Conservation (phyloP, 371 early-diverging fungal genomes). For the Apophysomyces variabilis region DNA sequence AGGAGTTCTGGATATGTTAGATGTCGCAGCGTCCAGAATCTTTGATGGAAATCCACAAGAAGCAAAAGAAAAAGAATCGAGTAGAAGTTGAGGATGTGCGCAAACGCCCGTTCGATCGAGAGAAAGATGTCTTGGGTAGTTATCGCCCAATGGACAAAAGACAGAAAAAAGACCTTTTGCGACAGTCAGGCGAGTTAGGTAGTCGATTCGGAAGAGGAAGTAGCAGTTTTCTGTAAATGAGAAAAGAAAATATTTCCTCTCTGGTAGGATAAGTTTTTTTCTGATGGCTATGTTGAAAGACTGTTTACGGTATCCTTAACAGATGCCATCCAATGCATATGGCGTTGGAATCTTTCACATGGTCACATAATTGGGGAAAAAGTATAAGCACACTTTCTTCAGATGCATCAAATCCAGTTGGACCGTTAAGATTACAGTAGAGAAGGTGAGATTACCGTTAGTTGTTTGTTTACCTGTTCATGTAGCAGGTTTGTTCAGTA, state of each 20-base stretch:
- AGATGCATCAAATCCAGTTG: no score
- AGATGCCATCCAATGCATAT: no score
- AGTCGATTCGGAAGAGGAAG: constrained; percentile 55
- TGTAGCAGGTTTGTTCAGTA: no score
- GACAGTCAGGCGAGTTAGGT: constrained; percentile 46
- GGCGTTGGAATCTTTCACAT: no score
- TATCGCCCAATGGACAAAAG: constrained; percentile 47
- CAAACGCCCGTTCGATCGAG: constrained; percentile 59
- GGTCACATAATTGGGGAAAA: no score
- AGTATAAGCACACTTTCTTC: no score
- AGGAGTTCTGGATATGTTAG: constrained; percentile 17
- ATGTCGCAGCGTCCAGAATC: constrained; percentile 46
- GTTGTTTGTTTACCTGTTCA: no score
- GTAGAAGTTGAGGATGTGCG: constrained; percentile 54
- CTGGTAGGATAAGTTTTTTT: background rate
- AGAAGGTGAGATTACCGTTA: no score
- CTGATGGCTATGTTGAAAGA: background rate
- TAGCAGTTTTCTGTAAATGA: constrained; percentile 44
- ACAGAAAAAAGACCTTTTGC: constrained; percentile 52
- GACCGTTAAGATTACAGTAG: no score
- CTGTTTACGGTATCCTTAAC: no score
- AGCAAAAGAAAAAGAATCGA: constrained; percentile 21
- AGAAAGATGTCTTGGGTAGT: constrained; percentile 56
- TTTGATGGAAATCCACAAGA: constrained; percentile 56
- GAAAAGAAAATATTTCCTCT: constrained; percentile 5